Percentiles rank a stretch among this genome's conserved stretches.
These are phyloP conservation scores for Monosporozyma unispora DNA, from an alignment of 805 yeast species.

Conservation along the genomic window DNA sequence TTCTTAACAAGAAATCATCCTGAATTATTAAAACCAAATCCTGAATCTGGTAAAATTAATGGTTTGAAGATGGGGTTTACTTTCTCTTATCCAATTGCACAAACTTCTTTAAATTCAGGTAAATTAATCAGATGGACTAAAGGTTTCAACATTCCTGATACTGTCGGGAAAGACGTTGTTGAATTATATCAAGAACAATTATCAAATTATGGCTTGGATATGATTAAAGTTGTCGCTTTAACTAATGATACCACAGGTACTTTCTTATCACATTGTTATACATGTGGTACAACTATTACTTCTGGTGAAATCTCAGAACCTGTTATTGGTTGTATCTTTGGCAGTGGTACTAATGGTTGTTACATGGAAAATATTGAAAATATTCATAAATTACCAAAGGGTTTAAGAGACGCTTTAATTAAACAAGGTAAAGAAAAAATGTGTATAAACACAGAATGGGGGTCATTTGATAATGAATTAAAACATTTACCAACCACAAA, in stretches of 20 bases:
- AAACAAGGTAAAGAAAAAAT: conserved; percentile 50
- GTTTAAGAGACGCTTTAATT: conserved; percentile 30
- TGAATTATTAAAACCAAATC: conserved; percentile 31
- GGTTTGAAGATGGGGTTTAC: conserved; percentile 79
- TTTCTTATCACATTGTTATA: conserved; percentile 76
- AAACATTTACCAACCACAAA: conserved; percentile 66
- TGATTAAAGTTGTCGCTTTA: conserved; percentile 69
- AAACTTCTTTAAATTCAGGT: conserved; percentile 72
- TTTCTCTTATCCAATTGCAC: conserved; percentile 87
- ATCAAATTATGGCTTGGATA: conserved; percentile 46
- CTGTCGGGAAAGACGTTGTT: conserved; percentile 79
- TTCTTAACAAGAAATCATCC: conserved; percentile 64
- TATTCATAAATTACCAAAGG: conserved; percentile 63
- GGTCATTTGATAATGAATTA: conserved; percentile 84
- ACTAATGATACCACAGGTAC: conserved; percentile 97
- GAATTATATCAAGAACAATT: conserved; percentile 60
- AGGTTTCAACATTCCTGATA: conserved; percentile 81
- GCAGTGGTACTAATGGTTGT: conserved; percentile 97
- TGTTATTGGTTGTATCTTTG: conserved; percentile 82
- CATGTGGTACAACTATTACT: conserved; percentile 38
- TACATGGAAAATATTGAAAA: conserved; percentile 70
- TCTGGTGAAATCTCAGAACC: conserved; percentile 60
- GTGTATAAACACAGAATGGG: conserved; percentile 97
- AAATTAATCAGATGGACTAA: conserved; percentile 91
- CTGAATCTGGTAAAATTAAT: conserved; percentile 3